Conservation (phyloP, 805 yeast genomes). For the Pichia californica region DNA sequence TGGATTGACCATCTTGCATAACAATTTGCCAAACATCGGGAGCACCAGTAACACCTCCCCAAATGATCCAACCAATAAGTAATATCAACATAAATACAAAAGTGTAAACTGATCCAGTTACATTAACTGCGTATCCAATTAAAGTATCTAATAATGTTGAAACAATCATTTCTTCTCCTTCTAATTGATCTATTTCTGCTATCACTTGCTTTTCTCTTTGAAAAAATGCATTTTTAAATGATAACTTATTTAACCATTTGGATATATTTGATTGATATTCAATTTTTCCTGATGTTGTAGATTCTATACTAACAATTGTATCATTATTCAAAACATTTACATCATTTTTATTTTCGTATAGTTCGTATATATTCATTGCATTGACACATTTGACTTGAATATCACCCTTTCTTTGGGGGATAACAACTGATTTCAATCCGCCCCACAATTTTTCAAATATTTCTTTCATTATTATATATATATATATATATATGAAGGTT, state of each 20-base stretch:
- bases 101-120: constrained; percentile 15
- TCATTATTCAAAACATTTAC: too few relatives aligned
- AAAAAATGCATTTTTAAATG: background rate
- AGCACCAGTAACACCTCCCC: constrained; percentile 25
- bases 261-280: too few relatives aligned
- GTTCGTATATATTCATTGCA: background rate
- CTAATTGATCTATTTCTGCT: background rate
- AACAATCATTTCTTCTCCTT: constrained; percentile 1
- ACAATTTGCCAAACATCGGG: constrained; percentile 34
- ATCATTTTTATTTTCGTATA: too few relatives aligned
- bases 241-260: too few relatives aligned
- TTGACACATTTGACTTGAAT: background rate
- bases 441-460: background rate
- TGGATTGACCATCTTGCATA: constrained; percentile 36
- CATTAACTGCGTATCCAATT: constrained; percentile 9
- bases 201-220: background rate
- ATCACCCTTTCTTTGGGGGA: constrained; percentile 4
- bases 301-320: too few relatives aligned
- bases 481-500: too few relatives aligned
- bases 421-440: background rate
- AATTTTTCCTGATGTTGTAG: too few relatives aligned
- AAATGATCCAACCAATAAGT: constrained; percentile 13
- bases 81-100: constrained; percentile 26
- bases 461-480: background rate
- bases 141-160: constrained; percentile 12